A percentile compares a stretch with the other conserved stretches of the same genome.
Conservation (phyloP, 176 grass and related monocot species). For the Rhynchospora breviuscula region DNA sequence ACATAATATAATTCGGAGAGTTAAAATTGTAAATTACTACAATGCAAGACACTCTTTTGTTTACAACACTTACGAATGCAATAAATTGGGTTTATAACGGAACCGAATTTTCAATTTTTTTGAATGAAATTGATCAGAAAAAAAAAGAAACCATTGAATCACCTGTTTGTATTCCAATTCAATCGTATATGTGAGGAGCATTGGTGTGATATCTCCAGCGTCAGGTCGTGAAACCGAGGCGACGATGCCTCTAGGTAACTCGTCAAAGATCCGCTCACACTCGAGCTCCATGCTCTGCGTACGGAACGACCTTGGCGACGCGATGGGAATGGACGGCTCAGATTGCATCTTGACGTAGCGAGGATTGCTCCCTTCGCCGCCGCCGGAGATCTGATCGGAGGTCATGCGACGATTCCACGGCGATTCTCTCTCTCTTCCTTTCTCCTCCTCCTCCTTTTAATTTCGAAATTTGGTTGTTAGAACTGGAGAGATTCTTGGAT, state of each 20-base stretch:
- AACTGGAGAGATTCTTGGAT: background rate
- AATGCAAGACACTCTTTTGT: background rate
- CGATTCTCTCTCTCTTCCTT: slow-evolving; percentile 14
- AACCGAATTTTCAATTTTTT: background rate
- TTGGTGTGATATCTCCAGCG: slow-evolving; percentile 83
- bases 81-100: background rate
- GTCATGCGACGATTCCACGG: slow-evolving; percentile 37
- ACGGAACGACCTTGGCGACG: slow-evolving; percentile 50
- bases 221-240: slow-evolving; percentile 75
- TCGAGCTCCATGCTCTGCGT: slow-evolving; percentile 37
- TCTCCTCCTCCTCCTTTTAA: background rate
- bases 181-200: slow-evolving; percentile 91
- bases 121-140: background rate
- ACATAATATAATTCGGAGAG: background rate
- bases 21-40: background rate
- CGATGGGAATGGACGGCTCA: slow-evolving; percentile 40
- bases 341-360: slow-evolving; percentile 36
- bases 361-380: slow-evolving; percentile 40
- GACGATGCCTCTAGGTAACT: slow-evolving; percentile 65
- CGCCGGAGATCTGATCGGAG: slow-evolving; percentile 47
- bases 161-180: slow-evolving; percentile 96
- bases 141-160: background rate
- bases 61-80: background rate
- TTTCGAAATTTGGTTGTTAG: background rate
- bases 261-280: slow-evolving; percentile 55